These are phyloP conservation scores for Ascosphaera apis DNA, from an alignment of 2,329 filamentous ascomycete species.

Conservation along the genomic window DNA sequence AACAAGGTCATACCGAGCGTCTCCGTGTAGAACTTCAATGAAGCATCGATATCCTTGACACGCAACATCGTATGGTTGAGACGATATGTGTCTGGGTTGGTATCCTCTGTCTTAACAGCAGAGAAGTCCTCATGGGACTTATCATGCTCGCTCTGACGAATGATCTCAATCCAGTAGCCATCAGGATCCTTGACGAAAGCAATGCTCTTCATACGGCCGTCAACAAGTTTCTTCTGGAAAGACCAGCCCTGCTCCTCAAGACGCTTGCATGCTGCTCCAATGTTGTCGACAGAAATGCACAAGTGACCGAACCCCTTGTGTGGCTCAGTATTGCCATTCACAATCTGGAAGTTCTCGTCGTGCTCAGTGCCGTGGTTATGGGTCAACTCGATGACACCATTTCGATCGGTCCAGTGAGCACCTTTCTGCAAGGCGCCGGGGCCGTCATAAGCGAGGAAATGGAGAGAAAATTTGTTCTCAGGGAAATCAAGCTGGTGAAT, in stretches of 20 bases:
- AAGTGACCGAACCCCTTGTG: conserved; percentile 67
- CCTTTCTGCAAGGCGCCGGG: conserved; percentile 50
- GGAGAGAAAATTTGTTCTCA: conserved; percentile 80
- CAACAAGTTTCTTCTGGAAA: conserved; percentile 86
- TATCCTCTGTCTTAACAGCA: conserved; percentile 32
- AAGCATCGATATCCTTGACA: conserved; percentile 58
- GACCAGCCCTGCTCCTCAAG: conserved; percentile 75
- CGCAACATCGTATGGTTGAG: conserved; percentile 57
- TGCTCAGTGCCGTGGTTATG: conserved; percentile 75
- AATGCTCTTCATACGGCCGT: conserved; percentile 70
- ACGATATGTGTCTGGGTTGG: conserved; percentile 52
- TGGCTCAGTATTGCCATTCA: conserved; percentile 81
- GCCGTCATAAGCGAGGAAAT: conserved; percentile 79
- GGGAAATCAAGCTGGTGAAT: conserved; percentile 63
- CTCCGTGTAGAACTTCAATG: conserved; percentile 62
- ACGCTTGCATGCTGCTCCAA: conserved; percentile 72
- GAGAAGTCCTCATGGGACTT: conserved; percentile 10
- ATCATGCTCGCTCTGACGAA: conserved; percentile 51
- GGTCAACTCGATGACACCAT: conserved; percentile 71
- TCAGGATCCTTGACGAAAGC: conserved; percentile 81
- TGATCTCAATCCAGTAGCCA: conserved; percentile 43
- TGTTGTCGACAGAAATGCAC: conserved; percentile 59
- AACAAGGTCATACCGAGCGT: conserved; percentile 71
- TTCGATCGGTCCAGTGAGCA: conserved; percentile 55
- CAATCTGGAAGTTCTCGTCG: conserved; percentile 56